Percentiles rank a stretch among this genome's conserved stretches.
Evolutionary conservation across 495 filamentous ascomycete genomes (phyloP).

Genomic region (Penicillium flavigenum): DNA sequence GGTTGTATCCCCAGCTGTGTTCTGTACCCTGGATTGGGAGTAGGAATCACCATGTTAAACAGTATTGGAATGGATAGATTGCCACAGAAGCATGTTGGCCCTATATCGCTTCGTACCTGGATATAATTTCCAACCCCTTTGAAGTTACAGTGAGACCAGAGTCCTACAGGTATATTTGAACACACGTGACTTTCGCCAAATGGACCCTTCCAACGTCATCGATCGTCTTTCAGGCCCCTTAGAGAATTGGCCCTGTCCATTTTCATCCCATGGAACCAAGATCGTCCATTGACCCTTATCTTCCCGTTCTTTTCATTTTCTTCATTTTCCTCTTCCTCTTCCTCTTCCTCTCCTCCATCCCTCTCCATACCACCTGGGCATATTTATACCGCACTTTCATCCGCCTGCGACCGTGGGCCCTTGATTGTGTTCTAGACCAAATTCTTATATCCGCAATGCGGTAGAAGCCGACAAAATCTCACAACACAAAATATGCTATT

Average conservation of each 20-base stretch:
- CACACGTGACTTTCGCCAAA: constrained; percentile 9
- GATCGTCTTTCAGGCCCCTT: constrained; percentile 15
- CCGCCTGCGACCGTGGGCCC: constrained; percentile 6
- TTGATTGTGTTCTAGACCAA: constrained; percentile 5
- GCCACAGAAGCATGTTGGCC: neutral
- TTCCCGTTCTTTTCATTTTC: constrained; percentile 11
- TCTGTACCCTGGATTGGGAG: neutral
- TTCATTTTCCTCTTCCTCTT: neutral
- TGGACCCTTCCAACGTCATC: constrained; percentile 4
- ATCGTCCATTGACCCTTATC: constrained; percentile 18
- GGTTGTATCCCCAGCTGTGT: neutral
- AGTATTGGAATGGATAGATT: neutral
- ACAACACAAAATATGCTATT: constrained; percentile 26
- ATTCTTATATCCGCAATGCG: constrained; percentile 28
- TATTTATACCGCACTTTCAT: constrained; percentile 1
- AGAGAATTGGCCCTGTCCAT: constrained; percentile 4
- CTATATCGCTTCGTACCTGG: neutral
- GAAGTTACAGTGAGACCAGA: neutral
- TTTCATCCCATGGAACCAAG: constrained; percentile 23
- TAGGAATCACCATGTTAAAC: neutral
- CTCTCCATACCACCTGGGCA: neutral
- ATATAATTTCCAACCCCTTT: neutral
- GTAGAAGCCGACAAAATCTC: constrained; percentile 13
- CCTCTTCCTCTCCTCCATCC: constrained; percentile 3
- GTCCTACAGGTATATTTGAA: neutral